Conservation (phyloP, 805 yeast species). For the Hanseniaspora valbyensis region DNA sequence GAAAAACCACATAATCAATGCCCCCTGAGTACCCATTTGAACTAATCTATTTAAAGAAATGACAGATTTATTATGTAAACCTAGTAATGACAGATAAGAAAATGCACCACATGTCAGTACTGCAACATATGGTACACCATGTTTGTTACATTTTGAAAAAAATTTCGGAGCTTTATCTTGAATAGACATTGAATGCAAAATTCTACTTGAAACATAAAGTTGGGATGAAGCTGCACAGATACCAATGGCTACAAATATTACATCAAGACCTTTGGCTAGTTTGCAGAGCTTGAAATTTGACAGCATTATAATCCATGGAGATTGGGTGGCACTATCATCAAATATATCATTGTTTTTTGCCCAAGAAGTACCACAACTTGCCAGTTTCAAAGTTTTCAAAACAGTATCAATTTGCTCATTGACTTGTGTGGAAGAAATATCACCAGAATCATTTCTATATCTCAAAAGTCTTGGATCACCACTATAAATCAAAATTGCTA, state of each 20-base stretch:
- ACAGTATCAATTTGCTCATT: constrained; percentile 4
- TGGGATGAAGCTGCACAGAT: constrained; percentile 45
- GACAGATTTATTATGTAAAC: constrained; percentile 48
- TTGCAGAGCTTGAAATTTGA: constrained; percentile 43
- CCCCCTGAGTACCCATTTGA: constrained; percentile 57
- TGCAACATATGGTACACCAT: constrained; percentile 62
- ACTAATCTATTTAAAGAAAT: constrained; percentile 52
- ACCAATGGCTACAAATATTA: constrained; percentile 43
- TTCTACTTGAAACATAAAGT: constrained; percentile 45
- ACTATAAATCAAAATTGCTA: constrained; percentile 57
- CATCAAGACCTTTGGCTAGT: constrained; percentile 39
- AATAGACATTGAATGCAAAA: constrained; percentile 43
- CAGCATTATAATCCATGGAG: constrained; percentile 51
- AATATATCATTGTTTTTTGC: neutral
- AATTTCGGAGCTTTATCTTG: constrained; percentile 49
- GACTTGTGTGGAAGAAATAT: neutral
- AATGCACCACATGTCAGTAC: constrained; percentile 52
- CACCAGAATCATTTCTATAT: constrained; percentile 23
- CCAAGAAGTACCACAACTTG: constrained; percentile 13
- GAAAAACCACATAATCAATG: constrained; percentile 64
- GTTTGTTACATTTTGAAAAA: constrained; percentile 46
- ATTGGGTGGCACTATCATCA: constrained; percentile 36
- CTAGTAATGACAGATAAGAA: constrained; percentile 47
- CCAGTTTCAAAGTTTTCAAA: constrained; percentile 1
- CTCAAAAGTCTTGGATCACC: constrained; percentile 63